Evolutionary conservation across 441 rosid species (phyloP).

Genomic region (Populus hybrid): DNA sequence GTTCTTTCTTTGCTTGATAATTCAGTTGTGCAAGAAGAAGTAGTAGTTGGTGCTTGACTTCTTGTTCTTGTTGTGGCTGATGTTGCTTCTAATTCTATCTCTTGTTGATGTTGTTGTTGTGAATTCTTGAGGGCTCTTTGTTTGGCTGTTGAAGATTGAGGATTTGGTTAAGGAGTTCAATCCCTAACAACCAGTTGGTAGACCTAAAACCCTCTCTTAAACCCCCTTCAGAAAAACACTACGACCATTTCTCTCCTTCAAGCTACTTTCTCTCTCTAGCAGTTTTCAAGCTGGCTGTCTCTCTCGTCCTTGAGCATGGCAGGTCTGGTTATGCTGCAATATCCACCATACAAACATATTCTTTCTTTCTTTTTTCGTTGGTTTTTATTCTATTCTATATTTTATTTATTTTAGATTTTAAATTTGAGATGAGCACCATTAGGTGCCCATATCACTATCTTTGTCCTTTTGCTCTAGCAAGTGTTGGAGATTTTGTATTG

Average conservation of each 20-base stretch:
- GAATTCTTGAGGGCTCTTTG: slow-evolving; percentile 13
- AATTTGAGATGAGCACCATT: slow-evolving; percentile 35
- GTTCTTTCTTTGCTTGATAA: slow-evolving; percentile 31
- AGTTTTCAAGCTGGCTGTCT: slow-evolving; percentile 29
- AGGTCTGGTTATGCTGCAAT: slow-evolving; percentile 49
- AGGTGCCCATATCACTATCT: slow-evolving; percentile 43
- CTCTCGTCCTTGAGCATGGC: slow-evolving; percentile 48
- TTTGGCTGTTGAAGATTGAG: slow-evolving; percentile 35
- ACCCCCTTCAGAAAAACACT: slow-evolving; percentile 33
- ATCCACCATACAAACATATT: slow-evolving; percentile 53
- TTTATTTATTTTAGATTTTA: slow-evolving; percentile 16
- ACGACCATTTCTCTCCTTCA: slow-evolving; percentile 22
- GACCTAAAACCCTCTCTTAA: slow-evolving; percentile 84
- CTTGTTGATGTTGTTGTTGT: slow-evolving; percentile 26
- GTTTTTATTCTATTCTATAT: not conserved
- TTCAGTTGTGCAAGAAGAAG: slow-evolving; percentile 24
- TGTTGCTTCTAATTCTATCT: slow-evolving; percentile 16
- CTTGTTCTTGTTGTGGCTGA: slow-evolving; percentile 9
- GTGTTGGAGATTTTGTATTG: slow-evolving; percentile 13
- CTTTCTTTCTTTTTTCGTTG: slow-evolving; percentile 11
- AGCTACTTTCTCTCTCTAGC: slow-evolving; percentile 22
- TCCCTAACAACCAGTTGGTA: slow-evolving; percentile 93
- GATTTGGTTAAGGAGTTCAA: slow-evolving; percentile 70
- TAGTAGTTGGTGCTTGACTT: slow-evolving; percentile 43
- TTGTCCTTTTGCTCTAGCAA: slow-evolving; percentile 40